Conservation (phyloP, 73 alveolate genomes). For the Tetrahymena elliotti region DNA sequence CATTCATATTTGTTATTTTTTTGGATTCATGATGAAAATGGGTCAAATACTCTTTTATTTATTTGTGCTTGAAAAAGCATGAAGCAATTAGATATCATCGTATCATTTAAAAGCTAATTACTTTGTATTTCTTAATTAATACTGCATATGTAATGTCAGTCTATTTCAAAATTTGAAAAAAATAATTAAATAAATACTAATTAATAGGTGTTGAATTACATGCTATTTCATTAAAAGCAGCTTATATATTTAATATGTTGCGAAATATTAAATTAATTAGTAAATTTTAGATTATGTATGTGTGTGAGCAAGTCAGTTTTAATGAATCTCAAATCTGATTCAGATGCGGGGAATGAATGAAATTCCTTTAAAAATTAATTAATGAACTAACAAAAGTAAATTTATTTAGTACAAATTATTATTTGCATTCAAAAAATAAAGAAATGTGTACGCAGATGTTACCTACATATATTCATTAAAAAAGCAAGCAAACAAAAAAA, state of each 20-base stretch:
- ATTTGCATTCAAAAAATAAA: neutral
- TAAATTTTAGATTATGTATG: neutral
- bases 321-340: neutral
- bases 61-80: too few species aligned
- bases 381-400: neutral
- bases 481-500: neutral
- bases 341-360: neutral
- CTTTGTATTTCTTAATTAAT: neutral
- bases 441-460: neutral
- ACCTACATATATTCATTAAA: too few species aligned
- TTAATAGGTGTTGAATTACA: neutral
- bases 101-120: neutral
- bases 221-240: neutral
- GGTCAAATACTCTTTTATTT: neutral
- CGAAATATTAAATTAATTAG: neutral
- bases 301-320: neutral
- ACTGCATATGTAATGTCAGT: neutral
- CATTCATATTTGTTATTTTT: too few species aligned
- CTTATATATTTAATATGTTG: neutral
- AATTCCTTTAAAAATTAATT: neutral
- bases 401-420: neutral
- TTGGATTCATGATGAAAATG: neutral
- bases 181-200: neutral
- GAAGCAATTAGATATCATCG: neutral
- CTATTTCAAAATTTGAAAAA: neutral